A percentile compares a stretch with the other conserved stretches of the same genome.
Evolutionary conservation across 164 flowering plant species (phyloP).

Genomic region (Cinnamomum chago): DNA sequence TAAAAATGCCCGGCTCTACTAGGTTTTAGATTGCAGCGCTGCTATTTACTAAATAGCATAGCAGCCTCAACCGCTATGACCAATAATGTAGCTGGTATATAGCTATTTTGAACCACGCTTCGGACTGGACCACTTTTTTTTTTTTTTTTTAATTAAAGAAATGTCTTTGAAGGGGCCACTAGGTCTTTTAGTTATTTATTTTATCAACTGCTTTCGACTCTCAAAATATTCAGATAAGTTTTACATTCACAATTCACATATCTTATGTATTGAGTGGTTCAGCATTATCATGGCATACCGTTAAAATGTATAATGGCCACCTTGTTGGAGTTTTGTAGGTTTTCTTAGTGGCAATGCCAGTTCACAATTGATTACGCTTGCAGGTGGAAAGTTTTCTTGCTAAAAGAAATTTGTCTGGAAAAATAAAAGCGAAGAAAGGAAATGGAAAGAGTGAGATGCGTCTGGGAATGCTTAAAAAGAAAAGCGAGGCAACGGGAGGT

Average conservation of each 20-base stretch:
- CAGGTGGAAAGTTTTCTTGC: constrained; percentile 50
- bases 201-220: background rate
- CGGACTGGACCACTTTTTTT: too few relatives aligned
- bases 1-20: too few relatives aligned
- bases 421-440: constrained; percentile 36
- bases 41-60: too few relatives aligned
- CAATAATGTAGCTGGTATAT: too few relatives aligned
- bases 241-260: background rate
- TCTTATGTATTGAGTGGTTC: background rate
- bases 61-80: too few relatives aligned
- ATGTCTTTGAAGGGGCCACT: too few relatives aligned
- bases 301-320: background rate
- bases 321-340: background rate
- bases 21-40: too few relatives aligned
- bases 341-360: background rate
- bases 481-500: constrained; percentile 59
- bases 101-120: too few relatives aligned
- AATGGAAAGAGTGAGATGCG: constrained; percentile 36
- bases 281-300: too few relatives aligned
- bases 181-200: background rate
- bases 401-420: constrained; percentile 38
- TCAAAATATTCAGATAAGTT: background rate
- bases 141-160: too few relatives aligned
- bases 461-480: constrained; percentile 41
- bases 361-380: background rate